Evolutionary conservation across 129 eudicot genomes (phyloP).

Genomic region (Lactuca sativa): DNA sequence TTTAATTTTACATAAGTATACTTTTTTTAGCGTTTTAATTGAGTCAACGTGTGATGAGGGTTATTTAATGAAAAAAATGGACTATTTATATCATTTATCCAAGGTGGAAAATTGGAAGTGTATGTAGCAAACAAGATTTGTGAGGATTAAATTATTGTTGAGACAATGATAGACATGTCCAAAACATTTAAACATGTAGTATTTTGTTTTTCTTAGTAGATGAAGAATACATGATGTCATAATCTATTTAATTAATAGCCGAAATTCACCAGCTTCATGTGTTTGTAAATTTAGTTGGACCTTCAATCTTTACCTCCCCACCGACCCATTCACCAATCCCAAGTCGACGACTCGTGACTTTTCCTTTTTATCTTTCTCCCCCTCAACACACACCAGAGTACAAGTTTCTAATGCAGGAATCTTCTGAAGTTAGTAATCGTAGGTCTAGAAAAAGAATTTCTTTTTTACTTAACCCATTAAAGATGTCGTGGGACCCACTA

Average conservation of each 20-base stretch:
- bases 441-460: not conserved
- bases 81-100: not conserved
- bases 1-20: too few relatives aligned
- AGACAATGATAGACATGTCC: not conserved
- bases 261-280: conserved; percentile 29
- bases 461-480: not conserved
- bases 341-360: not conserved
- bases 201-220: not conserved
- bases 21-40: too few relatives aligned
- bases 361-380: not conserved
- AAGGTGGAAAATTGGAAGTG: not conserved
- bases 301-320: conserved; percentile 15
- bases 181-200: not conserved
- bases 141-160: too few relatives aligned
- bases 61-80: not conserved
- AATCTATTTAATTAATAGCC: conserved; percentile 17
- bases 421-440: not conserved
- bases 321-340: conserved; percentile 12
- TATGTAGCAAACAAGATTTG: not conserved
- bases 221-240: conserved; percentile 17
- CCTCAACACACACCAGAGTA: not conserved
- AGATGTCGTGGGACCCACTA: not conserved
- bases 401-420: not conserved
- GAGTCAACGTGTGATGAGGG: not conserved
- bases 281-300: conserved; percentile 32